These are phyloP conservation scores for Hypoxylon lienhwacheense DNA, from an alignment of 495 filamentous ascomycete genomes.

Conservation along the genomic window DNA sequence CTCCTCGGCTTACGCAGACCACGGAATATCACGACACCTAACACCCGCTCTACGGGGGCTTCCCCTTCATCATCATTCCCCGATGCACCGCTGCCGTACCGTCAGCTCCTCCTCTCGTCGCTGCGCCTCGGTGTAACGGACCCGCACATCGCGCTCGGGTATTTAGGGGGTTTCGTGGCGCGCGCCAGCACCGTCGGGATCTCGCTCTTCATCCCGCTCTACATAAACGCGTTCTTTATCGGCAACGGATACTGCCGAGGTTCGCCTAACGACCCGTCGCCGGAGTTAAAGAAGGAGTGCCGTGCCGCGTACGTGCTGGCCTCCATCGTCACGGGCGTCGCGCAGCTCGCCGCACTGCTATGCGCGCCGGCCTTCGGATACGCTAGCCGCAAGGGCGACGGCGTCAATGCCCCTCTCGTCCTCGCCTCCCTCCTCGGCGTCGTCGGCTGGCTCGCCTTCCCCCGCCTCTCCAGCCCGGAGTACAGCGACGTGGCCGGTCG, in stretches of 20 bases:
- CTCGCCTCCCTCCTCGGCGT: constrained; percentile 70
- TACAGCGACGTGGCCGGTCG: constrained; percentile 57
- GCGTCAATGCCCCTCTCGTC: constrained; percentile 73
- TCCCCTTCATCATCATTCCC: constrained; percentile 3
- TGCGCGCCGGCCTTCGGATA: constrained; percentile 87
- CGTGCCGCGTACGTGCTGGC: constrained; percentile 81
- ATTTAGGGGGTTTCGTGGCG: constrained; percentile 92
- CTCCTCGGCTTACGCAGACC: constrained; percentile 48
- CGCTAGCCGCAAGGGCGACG: constrained; percentile 60
- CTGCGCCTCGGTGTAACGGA: constrained; percentile 73
- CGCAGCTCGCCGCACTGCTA: constrained; percentile 81
- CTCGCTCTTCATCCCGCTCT: constrained; percentile 89
- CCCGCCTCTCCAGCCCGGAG: constrained; percentile 68
- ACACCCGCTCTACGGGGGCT: neutral
- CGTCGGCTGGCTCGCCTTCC: constrained; percentile 74
- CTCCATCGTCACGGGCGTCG: constrained; percentile 80
- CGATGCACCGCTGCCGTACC: constrained; percentile 46
- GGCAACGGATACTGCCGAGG: constrained; percentile 74
- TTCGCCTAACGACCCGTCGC: constrained; percentile 57
- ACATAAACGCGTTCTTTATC: constrained; percentile 86
- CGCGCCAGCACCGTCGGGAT: constrained; percentile 95
- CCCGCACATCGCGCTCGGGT: constrained; percentile 77
- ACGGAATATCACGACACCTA: neutral
- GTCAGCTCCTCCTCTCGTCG: constrained; percentile 61
- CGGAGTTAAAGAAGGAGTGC: constrained; percentile 78